phyloP scores from a whole-genome alignment of 2,329 filamentous ascomycete species.

The Tolypocladium amazonense region DNA sequence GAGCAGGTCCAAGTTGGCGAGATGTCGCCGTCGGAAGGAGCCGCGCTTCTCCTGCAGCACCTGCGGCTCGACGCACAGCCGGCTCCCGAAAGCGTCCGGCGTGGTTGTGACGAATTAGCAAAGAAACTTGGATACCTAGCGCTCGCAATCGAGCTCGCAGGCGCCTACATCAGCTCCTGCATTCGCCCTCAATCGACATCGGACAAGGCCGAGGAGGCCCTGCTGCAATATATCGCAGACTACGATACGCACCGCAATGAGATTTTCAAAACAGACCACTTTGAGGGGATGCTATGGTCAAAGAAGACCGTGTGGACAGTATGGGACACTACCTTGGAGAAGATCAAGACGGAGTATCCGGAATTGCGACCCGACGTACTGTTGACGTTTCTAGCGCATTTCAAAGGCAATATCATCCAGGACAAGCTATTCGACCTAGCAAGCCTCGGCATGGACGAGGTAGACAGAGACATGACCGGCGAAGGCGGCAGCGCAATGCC shows the following conservation, averaged over 20 bases:
- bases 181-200: background rate
- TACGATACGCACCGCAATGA: background rate
- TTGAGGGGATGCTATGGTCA: background rate
- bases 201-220: background rate
- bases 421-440: background rate
- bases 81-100: background rate
- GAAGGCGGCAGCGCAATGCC: background rate
- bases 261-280: background rate
- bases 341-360: background rate
- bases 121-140: background rate
- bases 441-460: background rate
- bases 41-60: background rate
- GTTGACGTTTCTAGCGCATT: background rate
- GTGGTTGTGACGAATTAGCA: background rate
- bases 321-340: background rate
- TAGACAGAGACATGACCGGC: background rate
- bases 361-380: background rate
- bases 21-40: background rate
- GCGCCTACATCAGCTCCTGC: background rate
- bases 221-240: background rate
- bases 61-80: background rate
- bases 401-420: background rate
- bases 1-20: background rate
- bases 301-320: background rate
- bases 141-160: background rate